Conservation (phyloP, 345 rosid genomes). For the Cardiospermum halicacabum region DNA sequence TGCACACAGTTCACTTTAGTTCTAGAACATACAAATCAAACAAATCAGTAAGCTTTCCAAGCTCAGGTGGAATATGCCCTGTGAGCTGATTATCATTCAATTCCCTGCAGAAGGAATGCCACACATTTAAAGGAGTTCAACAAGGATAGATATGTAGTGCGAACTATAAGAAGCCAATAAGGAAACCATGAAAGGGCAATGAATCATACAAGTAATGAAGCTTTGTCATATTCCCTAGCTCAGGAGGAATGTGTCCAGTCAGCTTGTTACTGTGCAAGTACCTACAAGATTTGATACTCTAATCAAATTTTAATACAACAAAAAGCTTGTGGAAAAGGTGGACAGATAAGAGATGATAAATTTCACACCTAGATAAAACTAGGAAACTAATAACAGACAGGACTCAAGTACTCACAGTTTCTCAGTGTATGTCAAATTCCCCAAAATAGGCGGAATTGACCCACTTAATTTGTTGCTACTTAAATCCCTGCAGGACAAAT, state of each 20-base stretch:
- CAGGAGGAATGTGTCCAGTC: slow-evolving; percentile 80
- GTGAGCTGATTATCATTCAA: slow-evolving; percentile 75
- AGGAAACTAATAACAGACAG: not conserved
- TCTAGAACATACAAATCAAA: slow-evolving; percentile 74
- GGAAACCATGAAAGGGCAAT: not conserved
- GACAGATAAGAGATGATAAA: not conserved
- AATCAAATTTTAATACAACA: not conserved
- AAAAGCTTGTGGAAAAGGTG: not conserved
- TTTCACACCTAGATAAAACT: not conserved
- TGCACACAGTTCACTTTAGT: not conserved
- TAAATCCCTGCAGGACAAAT: slow-evolving; percentile 53
- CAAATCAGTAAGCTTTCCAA: slow-evolving; percentile 92
- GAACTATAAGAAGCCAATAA: not conserved
- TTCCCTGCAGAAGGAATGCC: slow-evolving; percentile 55
- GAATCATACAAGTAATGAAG: slow-evolving; percentile 81
- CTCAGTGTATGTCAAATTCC: slow-evolving; percentile 85
- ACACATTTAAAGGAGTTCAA: slow-evolving; percentile 5
- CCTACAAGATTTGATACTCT: slow-evolving; percentile 32
- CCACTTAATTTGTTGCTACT: slow-evolving; percentile 88
- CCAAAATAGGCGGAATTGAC: slow-evolving; percentile 81
- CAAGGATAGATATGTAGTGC: not conserved
- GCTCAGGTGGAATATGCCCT: slow-evolving; percentile 78
- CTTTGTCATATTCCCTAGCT: slow-evolving; percentile 95
- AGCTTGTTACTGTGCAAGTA: slow-evolving; percentile 82
- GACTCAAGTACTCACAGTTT: slow-evolving; percentile 59